Conservation (phyloP, 257 asterid species). For the Galeopsis tetrahit region DNA sequence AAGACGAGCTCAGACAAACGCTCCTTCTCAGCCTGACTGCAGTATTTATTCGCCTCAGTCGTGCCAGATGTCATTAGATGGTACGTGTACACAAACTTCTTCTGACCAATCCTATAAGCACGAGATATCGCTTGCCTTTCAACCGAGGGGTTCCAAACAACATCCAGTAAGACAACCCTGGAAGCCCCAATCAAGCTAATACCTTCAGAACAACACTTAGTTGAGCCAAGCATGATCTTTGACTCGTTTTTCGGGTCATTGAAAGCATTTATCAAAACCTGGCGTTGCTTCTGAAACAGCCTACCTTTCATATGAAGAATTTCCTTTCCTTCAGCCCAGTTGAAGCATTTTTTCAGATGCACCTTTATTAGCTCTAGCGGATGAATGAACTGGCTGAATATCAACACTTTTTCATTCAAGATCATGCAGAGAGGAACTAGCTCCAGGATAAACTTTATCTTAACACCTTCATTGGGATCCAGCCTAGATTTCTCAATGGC, state of each 20-base stretch:
- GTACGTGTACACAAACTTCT: constrained; percentile 49
- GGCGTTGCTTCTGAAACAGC: constrained; percentile 42
- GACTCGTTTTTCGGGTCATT: constrained; percentile 41
- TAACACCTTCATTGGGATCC: constrained; percentile 47
- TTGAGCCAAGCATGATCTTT: constrained; percentile 55
- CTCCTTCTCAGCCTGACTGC: constrained; percentile 55
- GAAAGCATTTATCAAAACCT: constrained; percentile 35
- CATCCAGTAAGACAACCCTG: constrained; percentile 52
- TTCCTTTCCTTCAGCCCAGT: constrained; percentile 45
- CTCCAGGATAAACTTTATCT: constrained; percentile 54
- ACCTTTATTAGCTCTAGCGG: constrained; percentile 48
- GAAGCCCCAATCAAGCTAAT: constrained; percentile 60
- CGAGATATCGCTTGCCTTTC: constrained; percentile 54
- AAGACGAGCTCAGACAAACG: constrained; percentile 55
- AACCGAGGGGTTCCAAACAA: constrained; percentile 63
- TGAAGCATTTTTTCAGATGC: constrained; percentile 37
- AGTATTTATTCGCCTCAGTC: constrained; percentile 48
- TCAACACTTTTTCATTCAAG: constrained; percentile 49
- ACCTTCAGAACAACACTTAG: constrained; percentile 59
- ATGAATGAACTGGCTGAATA: constrained; percentile 57
- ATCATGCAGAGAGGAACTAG: constrained; percentile 47
- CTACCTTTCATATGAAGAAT: constrained; percentile 45
- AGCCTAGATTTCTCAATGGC: constrained; percentile 39
- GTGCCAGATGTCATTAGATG: constrained; percentile 58
- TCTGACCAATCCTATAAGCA: constrained; percentile 58